These are phyloP conservation scores for Xylaria longipes DNA, from an alignment of 495 filamentous ascomycete genomes.

Conservation along the genomic window DNA sequence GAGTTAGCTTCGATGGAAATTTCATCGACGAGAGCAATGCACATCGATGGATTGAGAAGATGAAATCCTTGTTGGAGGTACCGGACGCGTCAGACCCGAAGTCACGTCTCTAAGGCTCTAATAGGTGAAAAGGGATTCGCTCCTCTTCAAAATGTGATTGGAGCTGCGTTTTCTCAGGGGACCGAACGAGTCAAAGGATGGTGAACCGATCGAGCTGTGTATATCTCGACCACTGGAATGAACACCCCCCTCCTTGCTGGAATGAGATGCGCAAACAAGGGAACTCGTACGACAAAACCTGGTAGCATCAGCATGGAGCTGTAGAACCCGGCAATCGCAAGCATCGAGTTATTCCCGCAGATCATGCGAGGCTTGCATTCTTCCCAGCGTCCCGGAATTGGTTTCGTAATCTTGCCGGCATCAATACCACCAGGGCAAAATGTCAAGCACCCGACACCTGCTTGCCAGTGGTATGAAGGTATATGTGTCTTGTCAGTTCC, in stretches of 20 bases:
- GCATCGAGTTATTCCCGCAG: neutral
- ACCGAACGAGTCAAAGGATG: neutral
- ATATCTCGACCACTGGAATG: neutral
- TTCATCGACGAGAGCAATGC: slow-evolving; percentile 19
- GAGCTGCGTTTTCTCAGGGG: neutral
- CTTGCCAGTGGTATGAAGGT: no score
- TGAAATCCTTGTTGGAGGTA: slow-evolving; percentile 22
- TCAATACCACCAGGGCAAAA: no score
- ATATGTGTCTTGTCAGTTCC: no score
- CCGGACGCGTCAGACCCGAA: slow-evolving; percentile 1
- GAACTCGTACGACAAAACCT: neutral
- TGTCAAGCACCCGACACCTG: no score
- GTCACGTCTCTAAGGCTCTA: slow-evolving; percentile 13
- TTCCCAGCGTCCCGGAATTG: neutral
- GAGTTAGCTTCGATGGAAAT: slow-evolving; percentile 26
- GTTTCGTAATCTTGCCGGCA: neutral
- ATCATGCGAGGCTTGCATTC: neutral
- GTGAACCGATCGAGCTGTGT: neutral
- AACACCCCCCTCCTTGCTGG: neutral
- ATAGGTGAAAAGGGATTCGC: no score
- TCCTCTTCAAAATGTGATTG: neutral
- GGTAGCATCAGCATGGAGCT: neutral
- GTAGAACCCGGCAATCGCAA: neutral
- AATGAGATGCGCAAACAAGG: neutral
- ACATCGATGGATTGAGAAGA: slow-evolving; percentile 14